Evolutionary conservation across 2,329 filamentous ascomycete genomes (phyloP).

Genomic region (Mollisia scopiformis): DNA sequence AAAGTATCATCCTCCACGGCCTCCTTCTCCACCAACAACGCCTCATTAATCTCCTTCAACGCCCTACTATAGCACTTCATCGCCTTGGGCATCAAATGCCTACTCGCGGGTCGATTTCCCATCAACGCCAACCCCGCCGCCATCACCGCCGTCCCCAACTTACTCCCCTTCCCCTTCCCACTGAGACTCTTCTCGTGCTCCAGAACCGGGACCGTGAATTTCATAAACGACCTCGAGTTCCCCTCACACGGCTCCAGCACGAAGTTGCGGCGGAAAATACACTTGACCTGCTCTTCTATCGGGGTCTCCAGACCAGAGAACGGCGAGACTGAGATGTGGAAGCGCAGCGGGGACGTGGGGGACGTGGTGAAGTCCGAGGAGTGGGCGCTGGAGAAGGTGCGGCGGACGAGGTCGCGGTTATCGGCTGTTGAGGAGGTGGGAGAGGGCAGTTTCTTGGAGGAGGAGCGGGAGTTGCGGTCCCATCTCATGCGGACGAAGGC

Average conservation of each 20-base stretch:
- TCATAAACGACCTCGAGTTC: slow-evolving; percentile 33
- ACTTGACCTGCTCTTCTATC: slow-evolving; percentile 54
- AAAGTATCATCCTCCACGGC: slow-evolving; percentile 56
- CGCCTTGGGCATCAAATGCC: slow-evolving; percentile 40
- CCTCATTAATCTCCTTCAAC: slow-evolving; percentile 50
- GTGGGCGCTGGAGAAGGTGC: background rate
- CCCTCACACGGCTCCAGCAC: slow-evolving; percentile 52
- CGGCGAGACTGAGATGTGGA: background rate
- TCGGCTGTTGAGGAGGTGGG: background rate
- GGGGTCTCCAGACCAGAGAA: background rate
- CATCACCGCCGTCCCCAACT: slow-evolving; percentile 60
- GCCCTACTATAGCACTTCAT: slow-evolving; percentile 55
- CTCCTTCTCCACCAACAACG: slow-evolving; percentile 49
- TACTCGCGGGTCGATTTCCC: slow-evolving; percentile 48
- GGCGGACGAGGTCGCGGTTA: background rate
- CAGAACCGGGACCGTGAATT: slow-evolving; percentile 1
- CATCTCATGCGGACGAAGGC: slow-evolving; percentile 2
- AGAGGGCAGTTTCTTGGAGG: background rate
- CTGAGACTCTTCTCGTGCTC: background rate
- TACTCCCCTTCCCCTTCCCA: slow-evolving; percentile 45
- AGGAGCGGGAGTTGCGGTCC: background rate
- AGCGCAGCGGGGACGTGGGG: background rate
- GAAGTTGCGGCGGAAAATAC: slow-evolving; percentile 62
- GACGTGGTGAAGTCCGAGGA: background rate
- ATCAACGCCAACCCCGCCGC: slow-evolving; percentile 59